Base-by-base conservation (phyloP, 495 filamentous ascomycete species). In the Rhypophila decipiens region DNA sequence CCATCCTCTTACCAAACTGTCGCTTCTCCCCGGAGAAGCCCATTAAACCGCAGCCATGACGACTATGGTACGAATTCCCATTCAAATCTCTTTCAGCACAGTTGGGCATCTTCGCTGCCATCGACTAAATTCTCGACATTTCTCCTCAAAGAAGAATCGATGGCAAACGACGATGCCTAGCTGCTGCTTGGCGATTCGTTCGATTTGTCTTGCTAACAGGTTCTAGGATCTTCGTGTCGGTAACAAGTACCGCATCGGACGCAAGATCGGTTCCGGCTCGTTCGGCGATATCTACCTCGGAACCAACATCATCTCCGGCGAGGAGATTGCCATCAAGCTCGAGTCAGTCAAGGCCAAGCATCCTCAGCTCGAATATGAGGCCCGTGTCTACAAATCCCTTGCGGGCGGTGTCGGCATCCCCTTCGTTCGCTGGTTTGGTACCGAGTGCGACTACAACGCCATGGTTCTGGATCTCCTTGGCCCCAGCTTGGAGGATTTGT, bases 291-390 rank as follows among this genome's bases (percentile, higher is more conserved):
- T 99, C 58, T 99, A 99, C 70, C 87, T 99, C 19, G 93, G 93
- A 53, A 99, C 94, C 65, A 99, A 99, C 78, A 99, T 99, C 72
- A 99, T 99, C 69, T 99, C 94, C 13, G 94, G 94, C 34, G 94
- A 99, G 63, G 94, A 99, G 71, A 99, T 99, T 58, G 94, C 94
- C 65, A 99, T 99, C 74, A 99, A 99, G 74, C 87, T 99, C 40
- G 94, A 99, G 73, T 95, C 88, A 51, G 94, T 97, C 68, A 99
- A 99, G 77, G 94, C 94, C 58, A 99, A 99, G 76, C 94, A 99
- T 69, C 94, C 93, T 33, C 94, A 99, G 67, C 86, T 99, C 37
- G 94, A 99, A 72, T 99, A 99, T 78, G 94, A 99, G 68, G 94
- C 94, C 48, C 90, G 94, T 52, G 94, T 99, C 64, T 99, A 99